Evolutionary conservation across 164 flowering plant species (phyloP), one percentile per base, ranked within the genome.

Genomic region (Akebia trifoliata): DNA sequence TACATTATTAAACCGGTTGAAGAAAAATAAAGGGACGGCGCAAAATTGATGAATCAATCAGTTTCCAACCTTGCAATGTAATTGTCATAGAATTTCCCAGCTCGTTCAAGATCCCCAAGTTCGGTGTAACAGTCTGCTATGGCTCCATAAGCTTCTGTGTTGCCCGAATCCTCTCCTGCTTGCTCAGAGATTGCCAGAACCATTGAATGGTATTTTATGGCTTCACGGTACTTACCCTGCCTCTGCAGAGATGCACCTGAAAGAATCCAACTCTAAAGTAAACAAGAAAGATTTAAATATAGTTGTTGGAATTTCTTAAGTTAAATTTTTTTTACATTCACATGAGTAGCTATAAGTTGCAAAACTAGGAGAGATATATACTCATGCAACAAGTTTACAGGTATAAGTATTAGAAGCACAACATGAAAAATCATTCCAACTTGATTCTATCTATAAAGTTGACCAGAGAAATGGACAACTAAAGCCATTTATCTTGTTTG

Each of bases 111-210:
- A 59, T 93, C 94, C 15, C 99, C 99, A 36, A 93, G 88, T 49
- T 93, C 98, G 8, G 98, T 93, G 46, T 89, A 90, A 67, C 97
- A 93, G 74, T 93, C 97, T 18, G 97, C 97, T 59, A 90, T 90
- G 25, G 97, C 97, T 42, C 98, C 96, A 63, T 81, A 93, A 15
- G 97, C 96, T 77, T 93, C 98, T 3, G 91, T 84, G 62, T 75
- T 83, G 28, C 98, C 98, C 7, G 97, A 90, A 24, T 77, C 73
- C 59, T 92, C 98, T 9, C 86, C 79, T 70, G 65, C 84, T 54
- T 81, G 71, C 25, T 76, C 72, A 9, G 94, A 93, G 54, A 85
- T 78, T 34, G 65, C 77, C 56, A 90, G 67, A 54, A 93, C 97
- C 94, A 81, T 72, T 0, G 87, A 80, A 55, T 90, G 97, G 70